Base-by-base conservation (phyloP, 2,329 filamentous ascomycete genomes). In the Calonectria ilicicola region DNA sequence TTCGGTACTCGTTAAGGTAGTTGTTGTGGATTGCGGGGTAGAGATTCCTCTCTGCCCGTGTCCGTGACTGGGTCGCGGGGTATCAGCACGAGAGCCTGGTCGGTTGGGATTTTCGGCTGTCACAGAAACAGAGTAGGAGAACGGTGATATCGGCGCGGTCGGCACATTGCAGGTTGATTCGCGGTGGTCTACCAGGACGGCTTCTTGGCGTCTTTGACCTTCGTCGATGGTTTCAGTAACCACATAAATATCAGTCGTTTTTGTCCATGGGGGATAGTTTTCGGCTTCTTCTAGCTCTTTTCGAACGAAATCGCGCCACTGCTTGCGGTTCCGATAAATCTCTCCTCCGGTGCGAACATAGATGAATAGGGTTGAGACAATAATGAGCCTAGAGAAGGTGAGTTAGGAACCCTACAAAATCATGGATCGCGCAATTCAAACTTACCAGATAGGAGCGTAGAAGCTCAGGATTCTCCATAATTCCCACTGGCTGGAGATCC, bases 391-490 rank as follows among this genome's bases (percentile, higher is more conserved):
- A 32, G 7, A 14, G 26, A 32, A 42, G 46, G 17, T 66, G 2
- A 51, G 21, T 49, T 14, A 14, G 14, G 14, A 29, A 14, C 15
- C 19, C 47, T 21, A n/a, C 6, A 19, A n/a, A 23, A 32, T 10
- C 15, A 17, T 5, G 21, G 9, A 17, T n/a, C 19, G 9, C 21
- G n/a, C 7, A 26, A 21, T 15, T 6, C 1, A 14, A 32, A 35
- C 65, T 40, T 47, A 72, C 69, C 69, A 72, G 10, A 72, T 53
- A 15, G 69, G 69, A 23, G 38, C 69, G 21, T 72, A 72, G 14
- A 72, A 67, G 15, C 65, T 49, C 21, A 64, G 14, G 40, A 72
- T 67, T 32, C 69, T 58, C 69, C 64, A 72, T 9, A 67, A 21
- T n/a, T 27, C 47, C 69, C 69, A 72, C 15, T 38, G 29, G 8